Conservation (phyloP, 129 eudicot species). For the Centaurea solstitialis region DNA sequence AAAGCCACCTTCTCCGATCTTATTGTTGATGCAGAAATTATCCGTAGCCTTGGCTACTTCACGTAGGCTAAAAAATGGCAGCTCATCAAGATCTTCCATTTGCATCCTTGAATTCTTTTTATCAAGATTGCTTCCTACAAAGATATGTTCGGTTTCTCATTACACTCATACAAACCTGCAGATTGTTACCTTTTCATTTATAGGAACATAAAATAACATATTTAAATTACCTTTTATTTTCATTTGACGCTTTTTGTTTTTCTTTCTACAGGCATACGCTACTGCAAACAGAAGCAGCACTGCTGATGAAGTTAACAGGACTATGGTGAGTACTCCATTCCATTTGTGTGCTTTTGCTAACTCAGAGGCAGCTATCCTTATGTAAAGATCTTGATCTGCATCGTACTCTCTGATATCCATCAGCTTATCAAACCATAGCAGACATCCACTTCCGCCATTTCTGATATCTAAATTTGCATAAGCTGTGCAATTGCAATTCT, state of each 20-base stretch:
- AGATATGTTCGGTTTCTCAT: not conserved
- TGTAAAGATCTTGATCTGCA: conserved; percentile 31
- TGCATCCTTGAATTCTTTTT: not conserved
- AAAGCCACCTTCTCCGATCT: conserved; percentile 25
- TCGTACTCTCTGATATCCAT: conserved; percentile 25
- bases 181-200: not conserved
- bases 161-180: conserved; percentile 2
- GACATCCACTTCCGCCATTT: conserved; percentile 36
- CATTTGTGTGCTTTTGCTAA: conserved; percentile 6
- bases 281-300: conserved; percentile 22
- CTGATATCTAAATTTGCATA: conserved; percentile 27
- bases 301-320: not conserved
- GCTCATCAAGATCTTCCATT: conserved; percentile 3
- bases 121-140: conserved; percentile 10
- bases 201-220: not conserved
- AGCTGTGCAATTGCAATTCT: conserved; percentile 33
- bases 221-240: conserved; percentile 14
- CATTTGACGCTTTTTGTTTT: conserved; percentile 1
- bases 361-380: conserved; percentile 33
- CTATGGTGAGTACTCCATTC: not conserved
- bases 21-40: conserved; percentile 12
- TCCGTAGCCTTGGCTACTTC: conserved; percentile 19
- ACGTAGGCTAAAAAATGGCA: conserved; percentile 14
- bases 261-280: conserved; percentile 14
- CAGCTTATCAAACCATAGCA: conserved; percentile 40